Evolutionary conservation across 805 yeast genomes (phyloP), one percentile per base, ranked within the genome.

Genomic region (Nakazawaea pomicola): DNA sequence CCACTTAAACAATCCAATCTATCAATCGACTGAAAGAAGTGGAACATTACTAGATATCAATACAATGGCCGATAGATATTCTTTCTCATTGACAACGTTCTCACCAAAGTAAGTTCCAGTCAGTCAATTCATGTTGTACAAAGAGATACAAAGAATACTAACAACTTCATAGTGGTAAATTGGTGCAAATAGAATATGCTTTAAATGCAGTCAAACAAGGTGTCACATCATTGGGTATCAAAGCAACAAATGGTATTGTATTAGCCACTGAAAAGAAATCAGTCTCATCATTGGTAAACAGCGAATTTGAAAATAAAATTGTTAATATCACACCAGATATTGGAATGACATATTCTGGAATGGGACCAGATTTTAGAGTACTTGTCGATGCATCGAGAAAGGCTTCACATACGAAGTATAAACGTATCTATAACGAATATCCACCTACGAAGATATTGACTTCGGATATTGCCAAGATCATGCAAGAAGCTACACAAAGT

Each of bases 361-460:
- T 93, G 98, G 98, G 98, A 19, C 99, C 99, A 17, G 99, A 93
- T 62, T 93, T 85, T 68, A 76, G 99, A 49, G 95, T 93, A 12
- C 74, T 93, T 25, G 88, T 90, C 38, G 98, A 93, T 65, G 84
- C 84, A 61, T 88, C 98, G 9, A 79, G 99, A 54, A 90, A 88
- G 62, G 80, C 85, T 45, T 86, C 97, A 33, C 98, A 93, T 61
- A 81, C 96, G 17, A 77, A 83, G 56, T 93, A 93, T 65, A 90
- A 91, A 67, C 78, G 96, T 59, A 72, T 90, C 46, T 93, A 91
- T 67, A 90, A 91, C 60, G 98, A 93, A 64, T 87, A 93, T 63
- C 99, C 99, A 10, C 97, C 98, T 33, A 93, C 96, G 3, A 85
- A 87, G 59, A 83, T 91, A 49, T 70, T 93, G 52, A 98, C 93